Conservation (phyloP, 306 rosid species). For the Fagus crenata region DNA sequence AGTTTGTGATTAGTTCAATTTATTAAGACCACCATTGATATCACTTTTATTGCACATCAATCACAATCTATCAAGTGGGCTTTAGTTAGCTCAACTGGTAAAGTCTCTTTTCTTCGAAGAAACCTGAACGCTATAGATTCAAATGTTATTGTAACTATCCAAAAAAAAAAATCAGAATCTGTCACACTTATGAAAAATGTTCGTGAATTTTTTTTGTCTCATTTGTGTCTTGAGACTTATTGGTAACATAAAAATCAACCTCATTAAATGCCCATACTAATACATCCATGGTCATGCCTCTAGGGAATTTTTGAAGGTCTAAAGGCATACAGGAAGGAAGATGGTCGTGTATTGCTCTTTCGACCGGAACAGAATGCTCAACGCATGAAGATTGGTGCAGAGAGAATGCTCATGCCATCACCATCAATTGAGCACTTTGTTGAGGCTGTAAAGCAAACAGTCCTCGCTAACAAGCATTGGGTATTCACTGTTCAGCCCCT, state of each 20-base stretch:
- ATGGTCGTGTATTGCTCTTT: slow-evolving; percentile 50
- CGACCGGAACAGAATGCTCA: slow-evolving; percentile 57
- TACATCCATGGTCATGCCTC: neutral
- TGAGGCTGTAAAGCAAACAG: slow-evolving; percentile 56
- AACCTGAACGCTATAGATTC: too few relatives aligned
- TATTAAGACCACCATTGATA: too few relatives aligned
- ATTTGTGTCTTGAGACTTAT: too few relatives aligned
- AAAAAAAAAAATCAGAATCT: too few relatives aligned
- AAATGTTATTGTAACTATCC: too few relatives aligned
- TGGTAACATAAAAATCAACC: neutral
- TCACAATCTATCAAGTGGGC: too few relatives aligned
- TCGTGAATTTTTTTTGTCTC: too few relatives aligned
- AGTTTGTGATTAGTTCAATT: too few relatives aligned
- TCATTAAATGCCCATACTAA: neutral
- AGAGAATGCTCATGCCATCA: slow-evolving; percentile 64
- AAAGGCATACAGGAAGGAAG: slow-evolving; percentile 58
- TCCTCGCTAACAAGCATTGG: slow-evolving; percentile 63
- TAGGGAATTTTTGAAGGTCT: slow-evolving; percentile 73
- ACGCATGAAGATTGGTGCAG: slow-evolving; percentile 63
- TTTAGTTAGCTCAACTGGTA: too few relatives aligned
- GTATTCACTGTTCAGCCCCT: slow-evolving; percentile 27
- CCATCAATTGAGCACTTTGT: slow-evolving; percentile 58
- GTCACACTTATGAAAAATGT: too few relatives aligned
- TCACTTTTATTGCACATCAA: too few relatives aligned
- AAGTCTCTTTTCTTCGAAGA: too few relatives aligned